Evolutionary conservation across 2,329 filamentous ascomycete genomes (phyloP).

Genomic region (Alternaria rosae): DNA sequence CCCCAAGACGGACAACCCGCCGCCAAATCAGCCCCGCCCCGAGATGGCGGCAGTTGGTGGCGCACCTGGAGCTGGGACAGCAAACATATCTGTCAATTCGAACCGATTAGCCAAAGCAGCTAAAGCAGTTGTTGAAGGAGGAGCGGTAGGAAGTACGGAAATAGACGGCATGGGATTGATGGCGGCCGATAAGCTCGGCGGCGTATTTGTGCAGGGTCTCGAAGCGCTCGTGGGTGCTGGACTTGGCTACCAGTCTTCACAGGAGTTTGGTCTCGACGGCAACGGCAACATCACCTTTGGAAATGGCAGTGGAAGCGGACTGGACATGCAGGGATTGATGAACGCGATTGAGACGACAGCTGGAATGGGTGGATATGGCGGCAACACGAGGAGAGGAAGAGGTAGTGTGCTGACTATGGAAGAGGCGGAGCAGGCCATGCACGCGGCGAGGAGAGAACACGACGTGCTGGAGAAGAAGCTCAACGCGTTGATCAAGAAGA

Average conservation of each 20-base stretch:
- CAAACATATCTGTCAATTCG: conserved; percentile 39
- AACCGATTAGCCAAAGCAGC: conserved; percentile 45
- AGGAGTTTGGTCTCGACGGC: conserved; percentile 32
- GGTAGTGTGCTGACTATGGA: conserved; percentile 43
- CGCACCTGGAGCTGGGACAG: conserved; percentile 40
- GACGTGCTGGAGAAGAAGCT: conserved; percentile 49
- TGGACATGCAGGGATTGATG: conserved; percentile 37
- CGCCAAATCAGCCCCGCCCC: conserved; percentile 39
- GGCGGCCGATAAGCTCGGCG: conserved; percentile 42
- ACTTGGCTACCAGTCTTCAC: conserved; percentile 32
- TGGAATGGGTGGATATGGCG: conserved; percentile 1
- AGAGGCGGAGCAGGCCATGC: conserved; percentile 48
- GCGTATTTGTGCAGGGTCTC: conserved; percentile 46
- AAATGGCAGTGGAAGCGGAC: conserved; percentile 7
- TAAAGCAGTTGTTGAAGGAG: conserved; percentile 44
- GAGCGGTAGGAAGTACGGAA: conserved; percentile 38
- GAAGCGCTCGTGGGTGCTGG: conserved; percentile 47
- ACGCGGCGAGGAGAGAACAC: conserved; percentile 45
- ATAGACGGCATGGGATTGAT: conserved; percentile 47
- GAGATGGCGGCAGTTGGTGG: conserved; percentile 49
- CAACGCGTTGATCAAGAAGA: conserved; percentile 46
- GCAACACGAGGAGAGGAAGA: conserved; percentile 20
- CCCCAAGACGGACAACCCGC: conserved; percentile 44
- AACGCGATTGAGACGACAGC: conserved; percentile 19
- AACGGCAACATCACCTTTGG: conserved; percentile 31